Percentiles rank a stretch among this genome's conserved stretches.
These are phyloP conservation scores for Aspergillus sclerotialis DNA, from an alignment of 2,329 filamentous ascomycete genomes.

Conservation along the genomic window DNA sequence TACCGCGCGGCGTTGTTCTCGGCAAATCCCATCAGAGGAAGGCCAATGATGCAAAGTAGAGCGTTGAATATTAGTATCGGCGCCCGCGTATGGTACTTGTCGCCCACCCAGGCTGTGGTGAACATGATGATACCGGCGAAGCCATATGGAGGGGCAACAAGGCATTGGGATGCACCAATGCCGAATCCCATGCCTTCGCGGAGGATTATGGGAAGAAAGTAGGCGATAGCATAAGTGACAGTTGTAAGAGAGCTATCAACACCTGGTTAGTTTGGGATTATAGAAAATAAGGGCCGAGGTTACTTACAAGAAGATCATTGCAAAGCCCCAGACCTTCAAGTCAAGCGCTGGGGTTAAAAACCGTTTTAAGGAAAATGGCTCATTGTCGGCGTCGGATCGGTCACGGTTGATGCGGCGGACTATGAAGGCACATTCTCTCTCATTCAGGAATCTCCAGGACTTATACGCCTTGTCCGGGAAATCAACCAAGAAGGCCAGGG, in stretches of 20 bases:
- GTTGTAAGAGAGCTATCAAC: constrained; percentile 57
- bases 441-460: constrained; percentile 26
- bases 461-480: constrained; percentile 30
- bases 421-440: constrained; percentile 42
- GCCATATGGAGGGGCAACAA: constrained; percentile 63
- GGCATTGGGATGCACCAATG: constrained; percentile 58
- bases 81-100: constrained; percentile 60
- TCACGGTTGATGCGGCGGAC: constrained; percentile 47
- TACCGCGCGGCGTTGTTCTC: constrained; percentile 54
- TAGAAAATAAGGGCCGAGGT: no score
- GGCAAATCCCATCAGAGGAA: constrained; percentile 67
- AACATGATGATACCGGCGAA: constrained; percentile 60
- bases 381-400: constrained; percentile 43
- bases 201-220: constrained; percentile 72
- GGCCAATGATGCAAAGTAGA: constrained; percentile 59
- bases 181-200: constrained; percentile 54
- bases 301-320: constrained; percentile 48
- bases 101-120: constrained; percentile 54
- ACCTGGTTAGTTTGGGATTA: no score
- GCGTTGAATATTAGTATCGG: constrained; percentile 62
- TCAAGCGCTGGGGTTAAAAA: constrained; percentile 45
- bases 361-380: constrained; percentile 41
- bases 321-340: constrained; percentile 50
- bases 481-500: constrained; percentile 30
- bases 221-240: constrained; percentile 69